Evolutionary conservation across 495 filamentous ascomycete genomes (phyloP), one percentile per base, ranked within the genome.

Genomic region (Tuber brumale): DNA sequence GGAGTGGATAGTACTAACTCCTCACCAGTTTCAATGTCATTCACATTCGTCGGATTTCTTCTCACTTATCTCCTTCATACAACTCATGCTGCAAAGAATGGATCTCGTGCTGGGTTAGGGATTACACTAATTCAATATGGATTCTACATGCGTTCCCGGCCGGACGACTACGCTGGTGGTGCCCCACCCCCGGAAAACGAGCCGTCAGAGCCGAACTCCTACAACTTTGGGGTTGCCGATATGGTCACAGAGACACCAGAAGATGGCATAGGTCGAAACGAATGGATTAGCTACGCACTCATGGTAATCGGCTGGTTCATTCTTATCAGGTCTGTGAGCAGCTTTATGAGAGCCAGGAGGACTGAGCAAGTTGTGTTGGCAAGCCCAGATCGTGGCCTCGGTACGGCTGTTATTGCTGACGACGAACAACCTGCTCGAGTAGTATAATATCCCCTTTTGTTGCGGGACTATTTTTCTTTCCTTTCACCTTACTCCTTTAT

Each of bases 221-320:
- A 97, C 84, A 90, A 92, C 79, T 96, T 97, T 83, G 90, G 95
- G 80, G 92, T 93, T 5, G 89, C 89, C 66, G 85, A 87, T 6
- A 90, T 94, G 4, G 70, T 51, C 31, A 43, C 75, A 19, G 77
- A 79, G 23, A 84, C 82, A 43, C 82, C 70, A 42, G 79, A 69
- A 72, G 81, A 76, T 75, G 76, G 82, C 44, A 82, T 82, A 70
- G 81, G 81, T 16, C 90, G 89, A 76, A 92, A 88, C 78, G 94
- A 98, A 79, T 97, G 91, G 92, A 85, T 95, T 48, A 93, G 95
- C n/a, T 98, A 98, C 82, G 84, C 92, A 16, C 85, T 99, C 75
- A 99, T 99, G 95, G 92, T 99, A 84, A 91, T 97, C 21, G 95
- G 95, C 4, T 99, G 95, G 95, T 98, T 98, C 79, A 93, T 99